These are phyloP conservation scores for Coelastrella sp. DNA, from an alignment of 139 green algal genomes.

Conservation along the genomic window DNA sequence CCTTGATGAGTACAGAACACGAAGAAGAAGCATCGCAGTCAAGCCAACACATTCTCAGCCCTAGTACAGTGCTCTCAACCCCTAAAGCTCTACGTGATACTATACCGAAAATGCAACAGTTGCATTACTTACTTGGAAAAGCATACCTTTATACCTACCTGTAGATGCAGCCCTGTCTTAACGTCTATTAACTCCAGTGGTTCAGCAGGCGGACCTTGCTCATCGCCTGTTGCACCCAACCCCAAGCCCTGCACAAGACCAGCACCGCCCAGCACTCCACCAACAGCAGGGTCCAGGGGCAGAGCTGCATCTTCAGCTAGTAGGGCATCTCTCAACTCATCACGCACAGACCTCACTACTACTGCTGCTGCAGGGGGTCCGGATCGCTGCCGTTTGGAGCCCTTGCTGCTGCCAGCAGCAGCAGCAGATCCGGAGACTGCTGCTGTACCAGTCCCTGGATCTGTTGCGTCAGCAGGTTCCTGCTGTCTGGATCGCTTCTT, in stretches of 20 bases:
- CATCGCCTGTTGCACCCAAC: too few species aligned
- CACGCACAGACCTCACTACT: background rate
- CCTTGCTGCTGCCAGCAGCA: background rate
- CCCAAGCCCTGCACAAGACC: background rate
- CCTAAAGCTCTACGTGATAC: too few species aligned
- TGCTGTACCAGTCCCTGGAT: background rate
- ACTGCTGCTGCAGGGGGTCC: background rate
- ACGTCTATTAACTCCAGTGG: background rate
- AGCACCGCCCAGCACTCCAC: background rate
- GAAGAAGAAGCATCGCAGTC: too few species aligned
- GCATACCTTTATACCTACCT: background rate
- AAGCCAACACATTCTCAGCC: too few species aligned
- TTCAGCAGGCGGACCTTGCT: background rate
- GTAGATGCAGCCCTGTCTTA: background rate
- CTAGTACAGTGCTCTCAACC: too few species aligned
- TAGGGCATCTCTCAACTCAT: background rate
- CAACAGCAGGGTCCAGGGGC: background rate
- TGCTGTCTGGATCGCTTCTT: background rate
- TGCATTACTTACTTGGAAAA: background rate
- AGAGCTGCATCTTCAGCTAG: background rate
- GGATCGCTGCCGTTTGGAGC: background rate
- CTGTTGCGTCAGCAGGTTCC: background rate
- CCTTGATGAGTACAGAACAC: too few species aligned
- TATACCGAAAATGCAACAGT: background rate
- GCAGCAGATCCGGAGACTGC: conserved; percentile 9